Evolutionary conservation across 257 asterid genomes (phyloP), one percentile per base, ranked within the genome.

Genomic region (Craterostigma plantagineum): DNA sequence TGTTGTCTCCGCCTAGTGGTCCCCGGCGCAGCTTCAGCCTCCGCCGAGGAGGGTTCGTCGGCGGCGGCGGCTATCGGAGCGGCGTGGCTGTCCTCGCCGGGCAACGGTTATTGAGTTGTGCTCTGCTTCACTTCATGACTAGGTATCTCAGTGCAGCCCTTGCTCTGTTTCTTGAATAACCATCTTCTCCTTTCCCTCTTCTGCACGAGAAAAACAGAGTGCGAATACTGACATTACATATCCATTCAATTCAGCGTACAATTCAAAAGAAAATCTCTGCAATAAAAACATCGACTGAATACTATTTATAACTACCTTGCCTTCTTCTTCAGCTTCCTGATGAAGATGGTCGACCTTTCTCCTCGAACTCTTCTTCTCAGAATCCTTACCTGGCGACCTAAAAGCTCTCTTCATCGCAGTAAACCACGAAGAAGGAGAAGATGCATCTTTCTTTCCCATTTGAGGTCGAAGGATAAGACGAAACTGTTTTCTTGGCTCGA

Each of bases 341-440:
- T 62, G 77, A 3, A 45, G 71, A 48, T 69, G 71, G 8, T 77
- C 81, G 7, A 69, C 78, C 55, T 66, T 72, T 68, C 77, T 68
- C 33, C 81, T 65, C 51, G 56, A 39, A 42, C 62, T 72, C 53
- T 69, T 78, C 44, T 69, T 78, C 48, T 75, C 79, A 46, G 68
- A 46, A 49, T 74, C 93, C 54, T 80, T 80, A 9, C 57, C 58
- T 8, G 96, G 95, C 53, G 97, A 81, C 62, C 93, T 63, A 60
- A 87, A 81, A 38, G 97, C 97, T 52, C 85, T 70, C 46, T 81
- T 87, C 17, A 87, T 82, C 18, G 81, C 97, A 0, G 92, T 81
- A 35, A 87, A 48, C 97, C 97, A 87, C 1, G 96, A 86, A 46
- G 30, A 16, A 0, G 16, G 3, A 39, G 13, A 11, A 16, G 42